A percentile compares a stretch with the other conserved stretches of the same genome.
Conservation (phyloP, 2,329 filamentous ascomycete genomes). For the Ambrosiella cleistominuta region DNA sequence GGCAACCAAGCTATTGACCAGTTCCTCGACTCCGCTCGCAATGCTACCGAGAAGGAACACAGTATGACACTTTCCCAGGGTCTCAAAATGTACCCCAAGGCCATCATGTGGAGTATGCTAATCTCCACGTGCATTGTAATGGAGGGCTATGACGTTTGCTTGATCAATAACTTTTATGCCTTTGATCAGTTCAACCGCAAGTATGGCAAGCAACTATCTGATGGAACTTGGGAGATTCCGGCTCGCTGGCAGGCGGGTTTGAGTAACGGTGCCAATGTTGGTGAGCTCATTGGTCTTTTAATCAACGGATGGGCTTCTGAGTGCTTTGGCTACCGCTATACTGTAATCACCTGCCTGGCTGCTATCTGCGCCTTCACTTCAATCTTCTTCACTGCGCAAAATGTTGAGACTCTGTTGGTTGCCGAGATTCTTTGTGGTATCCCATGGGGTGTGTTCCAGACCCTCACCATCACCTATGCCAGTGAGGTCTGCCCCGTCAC, state of each 20-base stretch:
- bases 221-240: conserved; percentile 36
- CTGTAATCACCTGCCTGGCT: conserved; percentile 39
- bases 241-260: conserved; percentile 45
- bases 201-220: conserved; percentile 31
- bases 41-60: conserved; percentile 43
- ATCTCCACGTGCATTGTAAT: conserved; percentile 86
- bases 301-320: conserved; percentile 50
- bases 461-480: conserved; percentile 46
- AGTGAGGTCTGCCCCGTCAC: conserved; percentile 57
- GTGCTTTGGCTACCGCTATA: conserved; percentile 49
- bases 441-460: conserved; percentile 43
- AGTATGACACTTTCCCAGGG: conserved; percentile 60
- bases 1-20: conserved; percentile 16
- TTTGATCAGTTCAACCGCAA: conserved; percentile 40
- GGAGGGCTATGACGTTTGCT: conserved; percentile 73
- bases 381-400: conserved; percentile 47
- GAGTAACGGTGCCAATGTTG: conserved; percentile 40
- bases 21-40: conserved; percentile 21
- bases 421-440: conserved; percentile 48
- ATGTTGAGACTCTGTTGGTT: conserved; percentile 38
- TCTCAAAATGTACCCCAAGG: conserved; percentile 70
- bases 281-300: conserved; percentile 49
- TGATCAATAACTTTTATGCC: conserved; percentile 65
- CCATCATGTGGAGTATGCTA: conserved; percentile 63
- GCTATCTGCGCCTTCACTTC: conserved; percentile 39